phyloP scores from a whole-genome alignment of 2,329 filamentous ascomycete genomes.

The Aspergillus aculeatus region DNA sequence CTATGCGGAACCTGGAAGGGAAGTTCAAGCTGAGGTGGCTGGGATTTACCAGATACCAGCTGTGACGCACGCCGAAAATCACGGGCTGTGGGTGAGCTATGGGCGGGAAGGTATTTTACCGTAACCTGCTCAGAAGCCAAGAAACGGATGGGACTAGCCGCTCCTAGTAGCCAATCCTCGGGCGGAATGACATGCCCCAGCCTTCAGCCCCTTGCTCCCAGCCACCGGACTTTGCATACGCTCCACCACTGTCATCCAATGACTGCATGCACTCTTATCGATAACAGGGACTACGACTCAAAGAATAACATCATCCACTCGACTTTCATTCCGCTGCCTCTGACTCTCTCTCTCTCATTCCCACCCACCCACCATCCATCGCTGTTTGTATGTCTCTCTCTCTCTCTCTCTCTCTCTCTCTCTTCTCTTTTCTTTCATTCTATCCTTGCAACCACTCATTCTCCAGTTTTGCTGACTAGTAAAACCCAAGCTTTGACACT shows the following conservation, averaged over 20 bases:
- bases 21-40: no score
- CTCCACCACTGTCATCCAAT: slow-evolving; percentile 5
- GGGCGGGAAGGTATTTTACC: background rate
- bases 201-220: background rate
- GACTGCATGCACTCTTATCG: background rate
- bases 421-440: slow-evolving; percentile 1
- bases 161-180: no score
- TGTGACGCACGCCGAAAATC: background rate
- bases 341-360: slow-evolving; percentile 1
- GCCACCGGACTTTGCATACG: background rate
- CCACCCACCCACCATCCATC: background rate
- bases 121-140: background rate
- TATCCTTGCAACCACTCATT: background rate
- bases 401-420: background rate
- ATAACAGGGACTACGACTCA: background rate
- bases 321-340: background rate
- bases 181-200: background rate
- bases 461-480: background rate
- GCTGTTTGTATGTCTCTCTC: background rate
- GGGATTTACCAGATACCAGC: background rate
- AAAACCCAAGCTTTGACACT: background rate
- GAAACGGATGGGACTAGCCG: background rate
- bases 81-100: background rate
- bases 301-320: no score
- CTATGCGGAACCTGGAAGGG: no score